Conservation (phyloP, 495 filamentous ascomycete species). For the Entonaema liquescens region DNA sequence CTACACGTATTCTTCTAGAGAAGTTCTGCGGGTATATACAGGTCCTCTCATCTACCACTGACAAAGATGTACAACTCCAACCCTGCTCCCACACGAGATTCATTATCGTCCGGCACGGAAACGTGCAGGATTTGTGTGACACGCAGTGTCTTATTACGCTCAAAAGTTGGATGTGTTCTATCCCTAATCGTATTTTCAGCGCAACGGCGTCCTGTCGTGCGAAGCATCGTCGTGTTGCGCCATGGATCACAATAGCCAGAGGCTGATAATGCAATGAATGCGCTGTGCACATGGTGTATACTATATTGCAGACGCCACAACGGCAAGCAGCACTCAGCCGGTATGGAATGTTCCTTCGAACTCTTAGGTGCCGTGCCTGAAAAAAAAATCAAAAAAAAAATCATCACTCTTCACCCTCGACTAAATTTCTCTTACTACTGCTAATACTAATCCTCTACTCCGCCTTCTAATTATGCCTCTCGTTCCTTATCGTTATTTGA, state of each 20-base stretch:
- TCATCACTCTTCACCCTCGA: slow-evolving; percentile 33
- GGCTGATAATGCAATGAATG: slow-evolving; percentile 39
- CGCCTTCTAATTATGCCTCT: slow-evolving; percentile 39
- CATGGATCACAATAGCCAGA: slow-evolving; percentile 25
- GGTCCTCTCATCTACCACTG: slow-evolving; percentile 19
- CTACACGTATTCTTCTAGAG: slow-evolving; percentile 33
- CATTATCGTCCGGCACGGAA: slow-evolving; percentile 47
- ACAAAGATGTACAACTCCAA: slow-evolving; percentile 25
- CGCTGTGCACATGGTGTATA: slow-evolving; percentile 38
- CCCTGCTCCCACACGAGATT: slow-evolving; percentile 43
- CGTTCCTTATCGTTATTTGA: slow-evolving; percentile 20
- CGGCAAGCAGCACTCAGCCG: slow-evolving; percentile 17
- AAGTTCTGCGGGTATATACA: slow-evolving; percentile 32
- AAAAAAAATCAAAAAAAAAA: slow-evolving; percentile 8
- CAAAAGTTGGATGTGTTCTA: slow-evolving; percentile 9
- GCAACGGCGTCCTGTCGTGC: slow-evolving; percentile 33
- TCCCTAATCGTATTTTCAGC: slow-evolving; percentile 24
- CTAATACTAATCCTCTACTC: slow-evolving; percentile 4
- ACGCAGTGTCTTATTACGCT: slow-evolving; percentile 27
- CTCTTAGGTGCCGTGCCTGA: slow-evolving; percentile 13
- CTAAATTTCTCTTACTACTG: slow-evolving; percentile 23
- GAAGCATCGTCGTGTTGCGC: slow-evolving; percentile 30
- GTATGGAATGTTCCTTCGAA: slow-evolving; percentile 9
- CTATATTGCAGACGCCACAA: slow-evolving; percentile 30
- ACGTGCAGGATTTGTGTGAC: slow-evolving; percentile 38